Conservation (phyloP, 2,329 filamentous ascomycete species). For the Sporothrix variecibatus region DNA sequence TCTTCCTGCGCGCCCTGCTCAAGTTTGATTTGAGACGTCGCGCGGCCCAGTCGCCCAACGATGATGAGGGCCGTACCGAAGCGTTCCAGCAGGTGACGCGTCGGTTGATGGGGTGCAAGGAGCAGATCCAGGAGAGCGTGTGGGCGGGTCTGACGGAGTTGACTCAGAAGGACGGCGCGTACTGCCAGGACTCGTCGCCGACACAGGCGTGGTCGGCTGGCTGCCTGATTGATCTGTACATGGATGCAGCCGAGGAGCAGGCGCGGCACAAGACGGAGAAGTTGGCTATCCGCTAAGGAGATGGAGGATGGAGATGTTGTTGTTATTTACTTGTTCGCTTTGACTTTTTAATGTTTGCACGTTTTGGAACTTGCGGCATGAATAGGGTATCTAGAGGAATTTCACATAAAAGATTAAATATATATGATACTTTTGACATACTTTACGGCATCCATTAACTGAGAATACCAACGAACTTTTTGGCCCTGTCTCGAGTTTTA, state of each 20-base stretch:
- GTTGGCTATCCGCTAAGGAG: constrained; percentile 6
- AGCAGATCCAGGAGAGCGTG: constrained; percentile 73
- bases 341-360: not conserved
- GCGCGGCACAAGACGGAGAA: constrained; percentile 30
- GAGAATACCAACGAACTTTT: not conserved
- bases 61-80: constrained; percentile 70
- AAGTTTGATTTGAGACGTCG: constrained; percentile 83
- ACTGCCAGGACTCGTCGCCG: constrained; percentile 88
- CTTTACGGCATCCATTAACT: not conserved
- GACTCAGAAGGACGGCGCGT: constrained; percentile 83
- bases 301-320: not conserved
- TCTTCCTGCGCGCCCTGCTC: constrained; percentile 87
- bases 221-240: constrained; percentile 93
- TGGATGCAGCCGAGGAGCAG: constrained; percentile 72
- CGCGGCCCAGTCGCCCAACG: constrained; percentile 47
- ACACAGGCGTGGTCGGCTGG: constrained; percentile 96
- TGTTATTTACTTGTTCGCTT: not conserved
- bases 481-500: too few relatives aligned
- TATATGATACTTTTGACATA: not conserved
- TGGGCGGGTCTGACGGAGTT: constrained; percentile 94
- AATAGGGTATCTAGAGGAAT: not conserved
- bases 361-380: not conserved
- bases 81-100: constrained; percentile 93
- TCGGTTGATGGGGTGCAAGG: constrained; percentile 79
- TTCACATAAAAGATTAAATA: not conserved